Evolutionary conservation across 1,284 basidiomycete species (phyloP), one percentile per base, ranked within the genome.

Genomic region (Polyporus tsugae): DNA sequence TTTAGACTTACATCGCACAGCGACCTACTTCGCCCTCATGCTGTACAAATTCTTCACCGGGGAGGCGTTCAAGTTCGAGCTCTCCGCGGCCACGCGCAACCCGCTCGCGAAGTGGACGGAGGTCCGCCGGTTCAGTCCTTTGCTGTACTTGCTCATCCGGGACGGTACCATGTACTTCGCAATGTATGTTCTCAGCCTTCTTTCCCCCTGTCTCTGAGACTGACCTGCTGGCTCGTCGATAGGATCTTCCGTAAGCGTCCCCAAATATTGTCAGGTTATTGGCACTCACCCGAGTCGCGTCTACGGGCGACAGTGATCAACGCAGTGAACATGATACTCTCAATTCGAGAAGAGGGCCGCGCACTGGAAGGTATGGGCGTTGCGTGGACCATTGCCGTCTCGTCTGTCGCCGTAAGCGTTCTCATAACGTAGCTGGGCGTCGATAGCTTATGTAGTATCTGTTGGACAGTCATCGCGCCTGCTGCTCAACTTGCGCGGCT

Each of bases 321-420:
- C 39, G 44, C 46, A 4, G 29, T 60, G 6, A 66, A 66, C 60
- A 49, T 66, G 58, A 46, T 46, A 6, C 60, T 62, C 13, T 62
- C 65, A 0, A 60, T 66, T 29, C 59, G 60, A 19, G 53, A 62
- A 52, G 59, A 61, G n/a, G 65, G 65, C n/a, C 29, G 65, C 11
- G 65, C 65, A 2, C 29, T 66, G 19, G 65, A 66, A 44, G 65
- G 60, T 4, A 62, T 66, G 60, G 65, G 58, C n/a, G 55, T 66
- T 5, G 44, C 65, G 4, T 66, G 65, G 65, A 66, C 60, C 25
- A 66, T 66, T 9, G 65, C 65, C 9, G 65, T 62, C 25, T 62
- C 65, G 1, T 66, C 60, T 13, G 60, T 66, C 49, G 65, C 60
- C 7, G 65, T 66, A 29, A 53, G 65, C 11, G 35, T 41, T 33